These are phyloP conservation scores for Pachysandra terminalis DNA, from an alignment of 164 flowering plant genomes.

Conservation along the genomic window DNA sequence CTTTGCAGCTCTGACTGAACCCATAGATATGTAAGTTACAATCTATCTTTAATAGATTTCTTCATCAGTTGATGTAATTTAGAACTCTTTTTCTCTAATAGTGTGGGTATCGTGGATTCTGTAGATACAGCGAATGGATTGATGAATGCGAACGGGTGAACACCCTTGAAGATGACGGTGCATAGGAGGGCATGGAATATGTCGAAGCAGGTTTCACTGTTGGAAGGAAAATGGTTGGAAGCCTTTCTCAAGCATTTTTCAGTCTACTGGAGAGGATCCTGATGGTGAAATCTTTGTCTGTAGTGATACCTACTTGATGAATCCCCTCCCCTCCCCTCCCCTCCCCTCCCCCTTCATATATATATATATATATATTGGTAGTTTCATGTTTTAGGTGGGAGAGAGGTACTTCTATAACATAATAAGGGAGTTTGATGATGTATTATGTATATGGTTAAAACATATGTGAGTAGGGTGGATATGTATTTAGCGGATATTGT, in stretches of 20 bases:
- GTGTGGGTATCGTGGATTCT: background rate
- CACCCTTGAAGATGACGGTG: constrained; percentile 49
- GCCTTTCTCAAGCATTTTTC: background rate
- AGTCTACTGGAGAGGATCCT: background rate
- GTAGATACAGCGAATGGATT: constrained; percentile 74
- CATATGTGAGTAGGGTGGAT: no score
- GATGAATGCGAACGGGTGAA: constrained; percentile 69
- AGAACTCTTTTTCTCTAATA: no score
- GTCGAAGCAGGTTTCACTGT: background rate
- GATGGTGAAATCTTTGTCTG: background rate
- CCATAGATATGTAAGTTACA: constrained; percentile 66
- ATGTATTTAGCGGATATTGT: no score
- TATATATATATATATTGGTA: no score
- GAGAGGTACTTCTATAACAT: no score
- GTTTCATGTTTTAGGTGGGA: no score
- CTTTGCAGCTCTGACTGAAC: constrained; percentile 60
- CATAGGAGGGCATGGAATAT: constrained; percentile 3
- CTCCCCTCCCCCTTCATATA: no score
- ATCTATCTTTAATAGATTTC: background rate
- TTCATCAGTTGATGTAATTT: background rate
- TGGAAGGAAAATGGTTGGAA: background rate
- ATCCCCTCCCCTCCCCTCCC: no score
- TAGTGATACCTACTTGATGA: no score
- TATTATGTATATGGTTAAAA: no score
- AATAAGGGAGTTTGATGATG: no score